Evolutionary conservation across 2,329 filamentous ascomycete genomes (phyloP).

Genomic region (Cercospora sp.): DNA sequence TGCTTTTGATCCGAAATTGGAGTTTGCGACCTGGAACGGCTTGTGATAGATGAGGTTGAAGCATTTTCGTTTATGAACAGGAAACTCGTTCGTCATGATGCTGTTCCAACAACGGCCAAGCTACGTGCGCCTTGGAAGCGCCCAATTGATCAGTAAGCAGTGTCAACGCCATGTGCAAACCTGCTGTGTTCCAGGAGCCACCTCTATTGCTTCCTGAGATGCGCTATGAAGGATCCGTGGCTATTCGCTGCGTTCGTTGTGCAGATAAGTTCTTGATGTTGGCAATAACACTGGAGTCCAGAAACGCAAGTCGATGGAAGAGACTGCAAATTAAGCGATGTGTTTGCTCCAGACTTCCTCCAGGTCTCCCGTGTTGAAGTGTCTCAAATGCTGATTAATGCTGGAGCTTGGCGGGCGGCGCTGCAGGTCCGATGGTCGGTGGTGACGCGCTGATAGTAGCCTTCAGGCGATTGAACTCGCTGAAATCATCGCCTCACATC

Average conservation of each 20-base stretch:
- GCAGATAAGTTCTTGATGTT: too few species aligned
- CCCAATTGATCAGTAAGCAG: neutral
- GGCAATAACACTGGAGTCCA: too few species aligned
- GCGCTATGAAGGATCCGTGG: too few species aligned
- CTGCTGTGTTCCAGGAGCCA: too few species aligned
- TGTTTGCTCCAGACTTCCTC: neutral
- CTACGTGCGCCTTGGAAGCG: neutral
- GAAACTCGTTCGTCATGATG: neutral
- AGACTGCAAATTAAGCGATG: neutral
- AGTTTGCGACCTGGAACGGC: neutral
- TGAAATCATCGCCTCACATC: neutral
- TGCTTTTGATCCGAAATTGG: neutral
- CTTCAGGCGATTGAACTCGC: neutral
- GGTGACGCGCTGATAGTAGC: neutral
- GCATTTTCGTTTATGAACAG: neutral
- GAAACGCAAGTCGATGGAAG: neutral
- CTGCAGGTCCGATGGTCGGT: conserved; percentile 1
- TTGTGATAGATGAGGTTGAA: neutral
- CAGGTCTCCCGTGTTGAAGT: neutral
- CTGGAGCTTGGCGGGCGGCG: neutral
- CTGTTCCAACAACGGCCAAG: neutral
- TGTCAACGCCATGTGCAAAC: too few species aligned
- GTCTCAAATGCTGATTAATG: neutral
- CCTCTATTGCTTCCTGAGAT: too few species aligned
- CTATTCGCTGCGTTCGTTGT: too few species aligned